phyloP scores from a whole-genome alignment of 1,284 basidiomycete genomes.

The Hortiboletus rubellus region DNA sequence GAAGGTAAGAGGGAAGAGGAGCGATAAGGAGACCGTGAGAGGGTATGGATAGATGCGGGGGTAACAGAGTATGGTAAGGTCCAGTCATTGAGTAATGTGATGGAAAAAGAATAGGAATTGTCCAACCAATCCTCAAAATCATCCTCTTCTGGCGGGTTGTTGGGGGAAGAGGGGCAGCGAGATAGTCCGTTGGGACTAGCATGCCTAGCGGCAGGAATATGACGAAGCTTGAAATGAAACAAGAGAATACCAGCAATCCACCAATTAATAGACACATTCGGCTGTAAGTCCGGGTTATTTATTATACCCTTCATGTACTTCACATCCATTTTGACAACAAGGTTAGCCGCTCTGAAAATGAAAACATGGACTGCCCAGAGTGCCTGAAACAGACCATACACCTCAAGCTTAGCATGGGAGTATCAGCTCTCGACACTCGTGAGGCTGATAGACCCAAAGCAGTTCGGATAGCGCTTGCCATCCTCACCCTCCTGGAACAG shows the following conservation, averaged over 20 bases:
- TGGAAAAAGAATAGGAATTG: no score
- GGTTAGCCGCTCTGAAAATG: neutral
- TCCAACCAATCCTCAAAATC: no score
- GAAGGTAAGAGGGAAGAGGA: no score
- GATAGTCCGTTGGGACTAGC: no score
- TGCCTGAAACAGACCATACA: neutral
- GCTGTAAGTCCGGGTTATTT: slow-evolving; percentile 14
- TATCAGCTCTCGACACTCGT: neutral
- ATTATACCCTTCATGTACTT: slow-evolving; percentile 17
- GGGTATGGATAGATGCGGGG: no score
- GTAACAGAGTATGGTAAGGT: no score
- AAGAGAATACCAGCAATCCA: slow-evolving; percentile 42
- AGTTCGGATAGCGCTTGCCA: neutral
- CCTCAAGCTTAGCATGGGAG: neutral
- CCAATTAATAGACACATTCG: slow-evolving; percentile 38
- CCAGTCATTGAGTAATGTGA: no score
- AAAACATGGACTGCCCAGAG: neutral
- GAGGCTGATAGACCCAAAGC: neutral
- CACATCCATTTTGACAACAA: neutral
- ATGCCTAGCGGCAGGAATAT: no score
- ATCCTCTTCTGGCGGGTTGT: no score
- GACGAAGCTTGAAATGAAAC: slow-evolving; percentile 34
- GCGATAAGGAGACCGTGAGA: no score
- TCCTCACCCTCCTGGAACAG: no score
- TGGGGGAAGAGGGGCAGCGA: no score